Base-by-base conservation (phyloP, 805 yeast species). In the Candida anglica region DNA sequence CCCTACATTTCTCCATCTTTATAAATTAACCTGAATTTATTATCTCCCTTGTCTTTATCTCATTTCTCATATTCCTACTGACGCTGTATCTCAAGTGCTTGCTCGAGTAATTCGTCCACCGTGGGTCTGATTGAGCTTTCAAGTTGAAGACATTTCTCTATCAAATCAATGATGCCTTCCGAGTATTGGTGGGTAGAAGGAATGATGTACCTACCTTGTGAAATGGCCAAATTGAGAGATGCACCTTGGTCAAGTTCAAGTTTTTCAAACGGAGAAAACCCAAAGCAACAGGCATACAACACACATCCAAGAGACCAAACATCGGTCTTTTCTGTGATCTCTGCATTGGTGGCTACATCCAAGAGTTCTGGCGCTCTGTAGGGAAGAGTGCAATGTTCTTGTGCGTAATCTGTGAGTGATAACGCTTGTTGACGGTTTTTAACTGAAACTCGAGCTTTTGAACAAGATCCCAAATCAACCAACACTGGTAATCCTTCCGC, bases 241-340 rank as follows among this genome's bases (percentile, higher is more conserved):
- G 94, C 96, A 11, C 97, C 97, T 38, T 79, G 76, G 26, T 81
- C 79, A 28, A 75, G 70, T 48, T 86, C 93, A 53, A 84, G 80
- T 51, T 86, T 71, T 52, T 88, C 96, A 55, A 89, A 89, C 1
- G 98, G 98, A 3, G 95, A 84, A 19, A 70, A 69, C 0, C 83
- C 82, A 60, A 84, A 89, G 56, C 91, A 69, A 43, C 86, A 60
- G 1, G 88, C 77, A 56, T 85, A 89, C 13, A 87, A 53, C 1
- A 87, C 67, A 50, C 96, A 87, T 0, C 98, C 98, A 19, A 89
- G 57, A 3, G 95, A 82, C 98, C 98, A 89, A 17, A 91, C 76
- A 56, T 89, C 98, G 3, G 84, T 79, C 39, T 75, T 73, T 48
- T 86, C 95, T 41, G 79, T 78, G 28, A 89, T 67, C 5, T 58